Base-by-base conservation (phyloP, 164 flowering plant species). In the Malania oleifera region DNA sequence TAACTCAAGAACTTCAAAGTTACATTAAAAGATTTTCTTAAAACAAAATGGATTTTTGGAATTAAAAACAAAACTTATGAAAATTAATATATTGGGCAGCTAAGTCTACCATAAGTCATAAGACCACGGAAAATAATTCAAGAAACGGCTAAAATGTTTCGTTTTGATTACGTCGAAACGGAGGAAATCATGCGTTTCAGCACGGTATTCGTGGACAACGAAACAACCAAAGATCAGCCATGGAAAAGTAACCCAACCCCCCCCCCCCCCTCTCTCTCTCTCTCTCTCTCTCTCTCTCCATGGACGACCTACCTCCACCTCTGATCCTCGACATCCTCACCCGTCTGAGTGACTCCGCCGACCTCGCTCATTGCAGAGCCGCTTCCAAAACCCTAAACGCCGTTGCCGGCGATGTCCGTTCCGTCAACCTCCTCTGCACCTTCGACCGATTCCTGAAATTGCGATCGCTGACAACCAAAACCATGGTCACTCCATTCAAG, bases 271-370 rank as follows among this genome's bases (percentile, higher is more conserved):
- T 44, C 70, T 44, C 46, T 18, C 25, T 52, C 26, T 43, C 48
- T 31, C 9, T 31, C 37, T 31, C 37, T 31, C 37, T 31, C 37
- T 31, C 37, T 31, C 37, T 31, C 17, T 20, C 52, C 61, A 77
- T 80, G 84, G 84, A 80, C n/a, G 73, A 75, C 7, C 69, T 75
- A 2, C 84, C 84, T 27, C 50, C 67, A 2, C 28, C 56, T 17
- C 48, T 80, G 22, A 25, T 73, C 38, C 37, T 74, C 57, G 82
- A 81, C 1, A 78, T 78, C 41, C 73, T 81, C 59, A 67, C 61
- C 50, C 79, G 80, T 31, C 63, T 81, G 56, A n/a, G 12, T 38
- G 79, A 76, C 50, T 64, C 76, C 24, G 41, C 55, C 25, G 79
- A 72, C 29, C 60, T 78, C 3, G 79, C 80, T 22, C 77, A 81